Conservation (phyloP, 1,284 basidiomycete species). For the Tetrapyrgos nigripes region DNA sequence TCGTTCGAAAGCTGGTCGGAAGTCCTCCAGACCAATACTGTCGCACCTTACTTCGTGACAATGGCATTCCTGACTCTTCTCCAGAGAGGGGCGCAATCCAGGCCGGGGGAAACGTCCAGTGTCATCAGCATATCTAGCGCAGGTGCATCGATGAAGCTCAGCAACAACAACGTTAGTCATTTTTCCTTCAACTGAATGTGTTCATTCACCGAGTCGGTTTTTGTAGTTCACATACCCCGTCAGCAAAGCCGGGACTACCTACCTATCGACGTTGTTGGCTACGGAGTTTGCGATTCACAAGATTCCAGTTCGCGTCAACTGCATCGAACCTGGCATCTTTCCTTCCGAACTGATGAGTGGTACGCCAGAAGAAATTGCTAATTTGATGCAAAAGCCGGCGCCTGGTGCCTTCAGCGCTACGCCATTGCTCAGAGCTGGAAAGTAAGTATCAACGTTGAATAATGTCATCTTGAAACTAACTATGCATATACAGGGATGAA, state of each 20-base stretch:
- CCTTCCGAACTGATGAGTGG: constrained; percentile 54
- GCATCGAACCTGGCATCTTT: constrained; percentile 51
- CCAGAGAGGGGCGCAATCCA: constrained; percentile 25
- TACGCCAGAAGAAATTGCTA: background rate
- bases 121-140: constrained; percentile 42
- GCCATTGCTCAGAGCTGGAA: background rate
- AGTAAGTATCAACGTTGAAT: background rate
- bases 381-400: background rate
- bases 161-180: background rate
- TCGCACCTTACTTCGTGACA: constrained; percentile 5
- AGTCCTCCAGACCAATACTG: constrained; percentile 2
- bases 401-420: background rate
- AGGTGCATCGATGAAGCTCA: constrained; percentile 24
- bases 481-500: background rate
- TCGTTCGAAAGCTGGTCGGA: background rate
- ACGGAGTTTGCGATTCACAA: constrained; percentile 53
- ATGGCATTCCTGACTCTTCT: constrained; percentile 5
- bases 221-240: constrained; percentile 10
- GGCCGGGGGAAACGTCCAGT: constrained; percentile 25
- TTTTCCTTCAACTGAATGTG: background rate
- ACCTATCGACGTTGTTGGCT: constrained; percentile 53
- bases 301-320: constrained; percentile 51
- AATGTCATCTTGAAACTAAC: background rate
- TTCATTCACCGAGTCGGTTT: background rate
- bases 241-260: constrained; percentile 53